A percentile compares a stretch with the other conserved stretches of the same genome.
phyloP scores from a whole-genome alignment of 2,329 filamentous ascomycete species.

The Chrysosporium keratinophilum region DNA sequence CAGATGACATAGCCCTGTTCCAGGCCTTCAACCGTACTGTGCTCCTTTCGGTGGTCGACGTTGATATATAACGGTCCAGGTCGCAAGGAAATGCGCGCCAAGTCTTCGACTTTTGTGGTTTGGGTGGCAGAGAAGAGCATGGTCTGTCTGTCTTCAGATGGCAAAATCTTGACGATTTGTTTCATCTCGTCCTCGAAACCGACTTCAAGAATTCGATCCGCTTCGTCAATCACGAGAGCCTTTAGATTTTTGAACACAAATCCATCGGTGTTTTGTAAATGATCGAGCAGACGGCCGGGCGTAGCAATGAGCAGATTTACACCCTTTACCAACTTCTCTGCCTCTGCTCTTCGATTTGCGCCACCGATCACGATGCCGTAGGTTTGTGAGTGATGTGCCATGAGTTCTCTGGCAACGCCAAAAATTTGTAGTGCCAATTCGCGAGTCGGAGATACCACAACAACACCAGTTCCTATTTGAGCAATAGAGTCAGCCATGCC shows the following conservation, averaged over 20 bases:
- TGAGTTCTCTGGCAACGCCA: constrained; percentile 82
- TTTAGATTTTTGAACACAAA: constrained; percentile 91
- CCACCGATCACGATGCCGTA: constrained; percentile 95
- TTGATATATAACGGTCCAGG: constrained; percentile 94
- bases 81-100: constrained; percentile 84
- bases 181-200: constrained; percentile 99
- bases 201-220: constrained; percentile 90
- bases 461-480: constrained; percentile 61
- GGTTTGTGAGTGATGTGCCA: constrained; percentile 87
- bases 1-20: constrained; percentile 95
- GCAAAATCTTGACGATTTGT: constrained; percentile 88
- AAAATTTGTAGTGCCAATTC: constrained; percentile 95
- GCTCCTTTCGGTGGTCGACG: constrained; percentile 80
- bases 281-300: constrained; percentile 82
- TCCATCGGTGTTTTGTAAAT: constrained; percentile 80
- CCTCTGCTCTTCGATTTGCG: constrained; percentile 80
- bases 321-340: constrained; percentile 86
- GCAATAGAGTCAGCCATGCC: background rate
- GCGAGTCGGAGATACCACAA: constrained; percentile 84
- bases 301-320: constrained; percentile 93
- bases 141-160: constrained; percentile 77
- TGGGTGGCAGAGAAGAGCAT: constrained; percentile 99
- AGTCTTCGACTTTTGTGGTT: constrained; percentile 95
- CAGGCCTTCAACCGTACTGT: constrained; percentile 82
- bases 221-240: constrained; percentile 89